Evolutionary conservation across 768 basidiomycete genomes (phyloP).

Genomic region (Russula foetens): DNA sequence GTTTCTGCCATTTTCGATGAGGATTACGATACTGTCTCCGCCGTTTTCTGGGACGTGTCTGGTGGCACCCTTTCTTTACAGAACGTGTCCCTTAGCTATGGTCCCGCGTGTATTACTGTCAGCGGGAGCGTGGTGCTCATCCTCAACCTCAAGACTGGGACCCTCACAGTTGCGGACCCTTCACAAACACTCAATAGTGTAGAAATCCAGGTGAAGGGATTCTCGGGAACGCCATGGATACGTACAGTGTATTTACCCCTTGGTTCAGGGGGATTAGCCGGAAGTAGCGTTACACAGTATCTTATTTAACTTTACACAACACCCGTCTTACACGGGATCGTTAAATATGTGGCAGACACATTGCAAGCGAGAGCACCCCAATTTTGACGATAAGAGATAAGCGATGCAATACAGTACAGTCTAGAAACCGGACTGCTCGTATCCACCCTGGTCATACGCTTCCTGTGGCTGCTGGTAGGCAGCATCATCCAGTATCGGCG

Average conservation of each 20-base stretch:
- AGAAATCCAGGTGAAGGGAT: slow-evolving; percentile 30
- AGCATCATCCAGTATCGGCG: slow-evolving; percentile 41
- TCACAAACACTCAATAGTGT: slow-evolving; percentile 41
- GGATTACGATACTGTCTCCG: slow-evolving; percentile 34
- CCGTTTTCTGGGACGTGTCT: slow-evolving; percentile 47
- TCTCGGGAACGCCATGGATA: slow-evolving; percentile 21
- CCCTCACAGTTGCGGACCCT: slow-evolving; percentile 56
- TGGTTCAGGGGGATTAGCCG: slow-evolving; percentile 35
- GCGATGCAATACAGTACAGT: neutral
- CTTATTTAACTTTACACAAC: neutral
- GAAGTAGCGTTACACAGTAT: slow-evolving; percentile 36
- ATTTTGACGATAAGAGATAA: neutral
- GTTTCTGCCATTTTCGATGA: slow-evolving; percentile 47
- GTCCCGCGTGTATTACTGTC: slow-evolving; percentile 31
- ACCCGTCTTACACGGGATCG: neutral
- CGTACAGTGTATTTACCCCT: slow-evolving; percentile 36
- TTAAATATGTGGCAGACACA: neutral
- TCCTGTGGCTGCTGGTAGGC: slow-evolving; percentile 29
- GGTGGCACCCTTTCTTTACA: slow-evolving; percentile 39
- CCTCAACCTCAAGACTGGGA: slow-evolving; percentile 33
- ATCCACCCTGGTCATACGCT: slow-evolving; percentile 28
- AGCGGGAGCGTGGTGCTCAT: slow-evolving; percentile 39
- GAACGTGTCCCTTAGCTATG: slow-evolving; percentile 12
- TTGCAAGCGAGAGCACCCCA: neutral
- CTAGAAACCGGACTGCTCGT: slow-evolving; percentile 33